These are phyloP conservation scores for Ophiostoma tasmaniense DNA, from an alignment of 2,329 filamentous ascomycete species.

Conservation along the genomic window DNA sequence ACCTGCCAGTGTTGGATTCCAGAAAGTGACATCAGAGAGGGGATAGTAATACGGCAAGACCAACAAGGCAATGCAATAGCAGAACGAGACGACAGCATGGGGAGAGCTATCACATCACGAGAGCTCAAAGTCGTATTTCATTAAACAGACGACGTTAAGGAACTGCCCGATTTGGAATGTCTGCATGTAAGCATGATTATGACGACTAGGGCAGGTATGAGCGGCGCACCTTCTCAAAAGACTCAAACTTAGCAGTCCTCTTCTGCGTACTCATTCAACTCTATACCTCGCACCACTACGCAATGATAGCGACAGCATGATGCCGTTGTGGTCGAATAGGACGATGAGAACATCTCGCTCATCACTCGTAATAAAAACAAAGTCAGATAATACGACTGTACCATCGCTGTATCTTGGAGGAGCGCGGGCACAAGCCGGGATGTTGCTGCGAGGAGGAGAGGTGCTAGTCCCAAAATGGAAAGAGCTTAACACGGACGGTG, in stretches of 20 bases:
- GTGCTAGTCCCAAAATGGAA: neutral
- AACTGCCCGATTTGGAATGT: neutral
- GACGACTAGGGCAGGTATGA: neutral
- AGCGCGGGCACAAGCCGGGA: neutral
- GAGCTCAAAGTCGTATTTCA: neutral
- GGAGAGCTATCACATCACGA: neutral
- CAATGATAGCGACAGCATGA: neutral
- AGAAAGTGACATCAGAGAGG: neutral
- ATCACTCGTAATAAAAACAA: neutral
- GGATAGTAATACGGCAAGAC: neutral
- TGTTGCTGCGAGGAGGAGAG: neutral
- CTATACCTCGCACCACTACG: neutral
- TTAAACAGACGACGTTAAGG: neutral
- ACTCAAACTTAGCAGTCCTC: neutral
- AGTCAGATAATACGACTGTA: neutral
- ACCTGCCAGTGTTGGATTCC: neutral
- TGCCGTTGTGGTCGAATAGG: too few relatives aligned
- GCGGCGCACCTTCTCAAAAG: neutral
- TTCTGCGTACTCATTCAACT: too few relatives aligned
- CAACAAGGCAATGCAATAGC: neutral
- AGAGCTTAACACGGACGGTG: conserved; percentile 4
- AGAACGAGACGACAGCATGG: neutral
- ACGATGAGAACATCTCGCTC: neutral
- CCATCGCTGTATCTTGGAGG: neutral
- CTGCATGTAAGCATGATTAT: neutral